A percentile compares a stretch with the other conserved stretches of the same genome.
phyloP scores from a whole-genome alignment of 2,329 filamentous ascomycete genomes.

The Xylaria sp. region DNA sequence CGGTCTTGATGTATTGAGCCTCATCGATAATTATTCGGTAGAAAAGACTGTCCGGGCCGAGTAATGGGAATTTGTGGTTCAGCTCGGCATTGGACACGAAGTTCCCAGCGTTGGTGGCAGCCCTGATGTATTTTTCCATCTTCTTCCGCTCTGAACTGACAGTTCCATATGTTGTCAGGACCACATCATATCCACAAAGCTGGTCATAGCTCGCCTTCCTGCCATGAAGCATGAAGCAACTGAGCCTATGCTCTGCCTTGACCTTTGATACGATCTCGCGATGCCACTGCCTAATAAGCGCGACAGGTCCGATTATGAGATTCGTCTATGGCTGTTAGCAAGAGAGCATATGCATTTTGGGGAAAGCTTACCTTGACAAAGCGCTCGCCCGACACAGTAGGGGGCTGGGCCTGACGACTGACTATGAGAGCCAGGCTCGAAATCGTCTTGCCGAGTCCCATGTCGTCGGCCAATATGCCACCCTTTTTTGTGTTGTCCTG shows the following conservation, averaged over 20 bases:
- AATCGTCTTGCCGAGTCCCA: constrained; percentile 85
- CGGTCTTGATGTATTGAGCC: constrained; percentile 81
- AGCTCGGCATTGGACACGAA: constrained; percentile 44
- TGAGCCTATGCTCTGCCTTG: constrained; percentile 59
- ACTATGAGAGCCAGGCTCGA: constrained; percentile 80
- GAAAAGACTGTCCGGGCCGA: constrained; percentile 64
- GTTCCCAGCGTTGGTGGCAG: constrained; percentile 46
- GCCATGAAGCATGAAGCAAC: constrained; percentile 71
- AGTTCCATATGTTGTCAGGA: constrained; percentile 77
- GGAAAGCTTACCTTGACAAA: constrained; percentile 32
- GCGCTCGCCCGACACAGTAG: constrained; percentile 57
- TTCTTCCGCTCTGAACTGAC: constrained; percentile 69
- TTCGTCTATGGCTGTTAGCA: constrained; percentile 56
- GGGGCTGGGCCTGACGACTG: constrained; percentile 36
- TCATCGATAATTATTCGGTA: constrained; percentile 77
- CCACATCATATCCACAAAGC: constrained; percentile 69
- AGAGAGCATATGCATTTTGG: background rate
- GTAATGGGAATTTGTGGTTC: constrained; percentile 53
- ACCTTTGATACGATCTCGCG: constrained; percentile 76
- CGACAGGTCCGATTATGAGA: constrained; percentile 80
- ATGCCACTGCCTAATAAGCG: constrained; percentile 82
- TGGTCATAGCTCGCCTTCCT: constrained; percentile 63
- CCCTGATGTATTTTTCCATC: constrained; percentile 55
- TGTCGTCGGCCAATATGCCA: constrained; percentile 78
- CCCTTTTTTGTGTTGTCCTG: constrained; percentile 72